Percentiles rank a stretch among this genome's conserved stretches.
Evolutionary conservation across 1,284 basidiomycete genomes (phyloP).

Genomic region (Rhodotorula sp.): DNA sequence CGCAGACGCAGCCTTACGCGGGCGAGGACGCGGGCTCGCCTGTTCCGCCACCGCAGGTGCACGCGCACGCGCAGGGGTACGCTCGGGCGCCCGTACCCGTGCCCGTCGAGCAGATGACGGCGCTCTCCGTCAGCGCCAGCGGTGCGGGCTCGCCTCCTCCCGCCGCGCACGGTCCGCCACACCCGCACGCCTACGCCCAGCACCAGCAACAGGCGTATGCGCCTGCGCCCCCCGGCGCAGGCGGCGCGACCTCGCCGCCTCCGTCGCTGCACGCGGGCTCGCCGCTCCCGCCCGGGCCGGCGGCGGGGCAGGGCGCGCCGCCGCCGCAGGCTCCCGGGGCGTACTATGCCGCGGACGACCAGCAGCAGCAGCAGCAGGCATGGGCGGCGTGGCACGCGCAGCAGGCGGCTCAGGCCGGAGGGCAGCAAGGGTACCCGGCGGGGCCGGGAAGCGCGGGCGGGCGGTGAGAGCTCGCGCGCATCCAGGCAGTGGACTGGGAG

Average conservation of each 20-base stretch:
- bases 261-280: too few species aligned
- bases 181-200: not conserved
- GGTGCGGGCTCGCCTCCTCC: not conserved
- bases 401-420: not conserved
- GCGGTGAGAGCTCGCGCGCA: too few species aligned
- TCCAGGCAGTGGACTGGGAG: too few species aligned
- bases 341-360: not conserved
- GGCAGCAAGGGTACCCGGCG: not conserved
- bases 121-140: not conserved
- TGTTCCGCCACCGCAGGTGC: not conserved
- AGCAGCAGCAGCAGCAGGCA: conserved; percentile 1
- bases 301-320: not conserved
- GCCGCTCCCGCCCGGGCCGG: not conserved
- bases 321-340: not conserved
- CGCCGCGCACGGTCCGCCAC: too few species aligned
- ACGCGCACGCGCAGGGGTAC: not conserved
- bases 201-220: not conserved
- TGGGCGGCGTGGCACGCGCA: conserved; percentile 17
- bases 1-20: conserved; percentile 7
- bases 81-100: not conserved
- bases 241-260: not conserved
- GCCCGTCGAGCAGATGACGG: conserved; percentile 6
- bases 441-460: not conserved
- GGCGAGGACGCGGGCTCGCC: not conserved
- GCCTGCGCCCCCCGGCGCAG: not conserved